Percentiles rank a stretch among this genome's conserved stretches.
Evolutionary conservation across 140 eudicot genomes (phyloP).

Genomic region (Ambrosia hybrid): DNA sequence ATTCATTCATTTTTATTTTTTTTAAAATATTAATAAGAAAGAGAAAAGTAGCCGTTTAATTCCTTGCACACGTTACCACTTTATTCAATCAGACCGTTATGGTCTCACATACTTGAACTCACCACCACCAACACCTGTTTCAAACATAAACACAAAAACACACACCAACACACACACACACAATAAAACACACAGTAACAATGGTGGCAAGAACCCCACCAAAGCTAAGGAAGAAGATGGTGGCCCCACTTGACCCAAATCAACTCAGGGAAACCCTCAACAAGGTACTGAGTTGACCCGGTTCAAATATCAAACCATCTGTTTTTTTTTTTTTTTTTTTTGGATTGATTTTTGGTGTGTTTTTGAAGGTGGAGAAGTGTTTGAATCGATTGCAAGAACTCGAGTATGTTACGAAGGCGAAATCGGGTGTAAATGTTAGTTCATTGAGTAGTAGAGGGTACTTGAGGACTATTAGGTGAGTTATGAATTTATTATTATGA

Average conservation of each 20-base stretch:
- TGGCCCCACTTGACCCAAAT: slow-evolving; percentile 78
- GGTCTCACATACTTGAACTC: slow-evolving; percentile 29
- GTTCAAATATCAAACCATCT: background rate
- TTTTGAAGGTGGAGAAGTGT: slow-evolving; percentile 89
- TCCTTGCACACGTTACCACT: slow-evolving; percentile 27
- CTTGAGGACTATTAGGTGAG: slow-evolving; percentile 63
- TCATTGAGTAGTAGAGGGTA: slow-evolving; percentile 65
- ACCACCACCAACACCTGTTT: slow-evolving; percentile 24
- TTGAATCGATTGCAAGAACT: slow-evolving; percentile 93
- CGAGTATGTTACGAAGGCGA: slow-evolving; percentile 69
- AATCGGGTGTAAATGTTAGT: slow-evolving; percentile 62
- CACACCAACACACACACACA: slow-evolving; percentile 26
- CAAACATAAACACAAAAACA: slow-evolving; percentile 19
- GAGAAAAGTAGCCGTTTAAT: slow-evolving; percentile 36
- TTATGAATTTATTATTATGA: background rate
- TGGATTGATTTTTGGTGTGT: background rate
- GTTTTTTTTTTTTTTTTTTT: background rate
- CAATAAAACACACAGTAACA: slow-evolving; percentile 19
- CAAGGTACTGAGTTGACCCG: slow-evolving; percentile 46
- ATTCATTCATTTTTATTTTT: too few relatives aligned
- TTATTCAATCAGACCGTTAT: slow-evolving; percentile 48
- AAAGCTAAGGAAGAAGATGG: slow-evolving; percentile 51
- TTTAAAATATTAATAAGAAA: slow-evolving; percentile 1
- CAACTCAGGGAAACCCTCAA: slow-evolving; percentile 76
- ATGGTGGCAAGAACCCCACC: slow-evolving; percentile 99